phyloP scores from a whole-genome alignment of 2,329 filamentous ascomycete genomes.

The Neocucurbitaria cava region DNA sequence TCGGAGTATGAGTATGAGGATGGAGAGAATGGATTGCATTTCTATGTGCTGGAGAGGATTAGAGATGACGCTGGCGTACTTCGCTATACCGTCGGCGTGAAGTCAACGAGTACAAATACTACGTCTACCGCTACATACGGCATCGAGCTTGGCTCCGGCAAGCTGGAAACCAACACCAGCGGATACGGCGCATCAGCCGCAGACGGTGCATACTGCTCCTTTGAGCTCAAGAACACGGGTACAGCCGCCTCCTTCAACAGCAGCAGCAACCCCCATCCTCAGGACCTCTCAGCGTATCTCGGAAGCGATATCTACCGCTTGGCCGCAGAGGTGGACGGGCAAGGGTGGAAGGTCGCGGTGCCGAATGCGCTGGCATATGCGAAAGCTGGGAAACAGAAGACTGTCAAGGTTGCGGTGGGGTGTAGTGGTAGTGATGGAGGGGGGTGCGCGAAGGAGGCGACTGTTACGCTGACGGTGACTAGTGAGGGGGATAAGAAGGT shows the following conservation, averaged over 20 bases:
- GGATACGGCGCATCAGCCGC: slow-evolving; percentile 26
- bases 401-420: slow-evolving; percentile 54
- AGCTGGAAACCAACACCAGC: slow-evolving; percentile 18
- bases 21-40: slow-evolving; percentile 56
- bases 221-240: slow-evolving; percentile 58
- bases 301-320: slow-evolving; percentile 58
- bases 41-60: slow-evolving; percentile 57
- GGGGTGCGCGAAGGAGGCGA: slow-evolving; percentile 42
- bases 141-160: slow-evolving; percentile 44
- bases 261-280: slow-evolving; percentile 29
- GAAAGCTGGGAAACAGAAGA: slow-evolving; percentile 50
- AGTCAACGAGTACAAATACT: slow-evolving; percentile 48
- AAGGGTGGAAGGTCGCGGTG: slow-evolving; percentile 57
- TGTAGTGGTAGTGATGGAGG: no score
- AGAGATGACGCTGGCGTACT: slow-evolving; percentile 54
- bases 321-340: slow-evolving; percentile 52
- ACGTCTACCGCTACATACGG: slow-evolving; percentile 43
- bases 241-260: slow-evolving; percentile 21
- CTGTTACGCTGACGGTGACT: slow-evolving; percentile 54
- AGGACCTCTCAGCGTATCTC: slow-evolving; percentile 51
- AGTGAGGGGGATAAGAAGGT: slow-evolving; percentile 53
- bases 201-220: slow-evolving; percentile 54
- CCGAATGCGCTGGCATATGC: slow-evolving; percentile 50
- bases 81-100: slow-evolving; percentile 58
- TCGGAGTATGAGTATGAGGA: slow-evolving; percentile 60